Percentiles rank a stretch among this genome's conserved stretches.
Evolutionary conservation across 768 basidiomycete species (phyloP).

Genomic region (Leucogyrophana mollusca): DNA sequence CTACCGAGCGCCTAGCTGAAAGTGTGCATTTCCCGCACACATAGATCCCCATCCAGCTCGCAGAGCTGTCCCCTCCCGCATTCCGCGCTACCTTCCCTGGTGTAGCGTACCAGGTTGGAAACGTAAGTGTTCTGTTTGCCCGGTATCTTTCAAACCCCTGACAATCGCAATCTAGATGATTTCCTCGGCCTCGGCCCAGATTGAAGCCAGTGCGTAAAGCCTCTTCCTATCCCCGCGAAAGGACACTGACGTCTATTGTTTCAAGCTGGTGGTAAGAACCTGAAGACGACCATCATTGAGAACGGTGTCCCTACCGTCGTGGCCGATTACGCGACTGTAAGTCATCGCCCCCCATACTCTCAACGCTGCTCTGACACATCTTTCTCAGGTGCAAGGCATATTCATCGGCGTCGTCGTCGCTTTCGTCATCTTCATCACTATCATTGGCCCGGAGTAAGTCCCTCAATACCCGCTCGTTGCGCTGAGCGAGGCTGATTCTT

Average conservation of each 20-base stretch:
- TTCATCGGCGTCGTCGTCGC: conserved; percentile 80
- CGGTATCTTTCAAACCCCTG: background rate
- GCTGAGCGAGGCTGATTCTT: background rate
- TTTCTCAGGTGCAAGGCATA: conserved; percentile 69
- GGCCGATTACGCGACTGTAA: conserved; percentile 61
- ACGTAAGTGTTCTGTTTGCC: conserved; percentile 30
- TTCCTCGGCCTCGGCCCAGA: conserved; percentile 73
- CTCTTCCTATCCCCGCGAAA: background rate
- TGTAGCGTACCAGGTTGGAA: conserved; percentile 81
- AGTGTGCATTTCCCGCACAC: background rate
- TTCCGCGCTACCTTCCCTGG: conserved; percentile 90
- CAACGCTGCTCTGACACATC: conserved; percentile 38
- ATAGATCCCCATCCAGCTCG: conserved; percentile 77
- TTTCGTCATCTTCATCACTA: conserved; percentile 71
- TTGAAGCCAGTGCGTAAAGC: conserved; percentile 61
- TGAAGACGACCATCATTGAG: conserved; percentile 45
- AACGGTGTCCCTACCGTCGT: conserved; percentile 42
- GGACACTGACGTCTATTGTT: conserved; percentile 20
- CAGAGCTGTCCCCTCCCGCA: conserved; percentile 84
- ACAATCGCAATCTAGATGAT: conserved; percentile 42
- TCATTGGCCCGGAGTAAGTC: conserved; percentile 77
- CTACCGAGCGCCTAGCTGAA: background rate
- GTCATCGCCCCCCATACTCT: background rate
- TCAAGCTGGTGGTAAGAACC: conserved; percentile 60
- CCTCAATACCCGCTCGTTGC: background rate